Evolutionary conservation across 2,329 filamentous ascomycete genomes (phyloP), one percentile per base, ranked within the genome.

Genomic region (Orbilia blumenaviensis): DNA sequence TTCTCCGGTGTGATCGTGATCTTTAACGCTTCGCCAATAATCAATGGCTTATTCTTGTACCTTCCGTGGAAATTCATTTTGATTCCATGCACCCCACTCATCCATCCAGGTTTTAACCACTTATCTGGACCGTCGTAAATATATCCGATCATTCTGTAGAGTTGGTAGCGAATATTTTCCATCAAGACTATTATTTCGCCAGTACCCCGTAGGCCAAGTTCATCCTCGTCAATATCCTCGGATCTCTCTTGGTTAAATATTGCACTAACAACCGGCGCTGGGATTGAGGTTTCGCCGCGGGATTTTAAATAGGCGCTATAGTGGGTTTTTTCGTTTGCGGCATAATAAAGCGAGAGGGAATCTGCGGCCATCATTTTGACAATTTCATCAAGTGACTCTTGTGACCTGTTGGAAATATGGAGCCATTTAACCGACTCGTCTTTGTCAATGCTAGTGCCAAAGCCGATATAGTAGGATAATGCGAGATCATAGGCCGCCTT

Each of bases 391-490:
- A 64, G 60, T 25, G 44, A 16, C 6, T 50, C 21, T 10, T 36
- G 60, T 7, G 60, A 21, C 25, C 25, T 50, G 1, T 36, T 25
- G 9, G 60, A 50, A 14, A 23, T 52, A 12, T 36, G 8, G 14
- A 64, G 42, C 60, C 60, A 64, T 4, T 21, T 21, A 18, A 21
- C 60, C n/a, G 60, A 32, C 44, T 48, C 14, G 25, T 3, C 9
- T 12, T 21, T 21, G n/a, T 63, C 32, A 16, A 29, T 25, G 2
- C 29, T 23, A 2, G 44, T 46, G 9, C 23, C 60, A 23, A 63
- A 63, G 41, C 60, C 60, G 27, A 63, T 63, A 5, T 48, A 34
- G 60, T 63, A 63, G 41, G 38, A 63, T 7, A 63, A 42, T 7
- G 60, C 60, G 7, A 63, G 27, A 9, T 63, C 60, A 36, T 48